phyloP scores from a whole-genome alignment of 2,329 filamentous ascomycete genomes.

The Cercospora zeina region DNA sequence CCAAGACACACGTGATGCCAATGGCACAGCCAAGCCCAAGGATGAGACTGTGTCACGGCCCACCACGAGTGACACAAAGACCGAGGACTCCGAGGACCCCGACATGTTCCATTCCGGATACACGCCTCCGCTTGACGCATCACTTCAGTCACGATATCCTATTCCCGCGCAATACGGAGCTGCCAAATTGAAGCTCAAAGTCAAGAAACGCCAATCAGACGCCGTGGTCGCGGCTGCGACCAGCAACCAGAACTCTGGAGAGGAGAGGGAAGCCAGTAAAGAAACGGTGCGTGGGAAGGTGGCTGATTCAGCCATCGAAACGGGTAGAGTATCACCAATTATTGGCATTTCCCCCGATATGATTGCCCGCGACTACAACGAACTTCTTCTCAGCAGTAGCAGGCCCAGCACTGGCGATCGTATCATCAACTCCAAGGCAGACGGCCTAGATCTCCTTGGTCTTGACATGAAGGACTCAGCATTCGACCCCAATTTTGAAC shows the following conservation, averaged over 20 bases:
- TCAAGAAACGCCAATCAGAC: slow-evolving; percentile 37
- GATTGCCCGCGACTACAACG: slow-evolving; percentile 7
- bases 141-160: slow-evolving; percentile 55
- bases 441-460: slow-evolving; percentile 17
- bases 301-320: slow-evolving; percentile 26
- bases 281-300: slow-evolving; percentile 30
- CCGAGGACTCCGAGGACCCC: slow-evolving; percentile 43
- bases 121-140: slow-evolving; percentile 68
- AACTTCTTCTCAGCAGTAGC: slow-evolving; percentile 25
- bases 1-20: slow-evolving; percentile 31
- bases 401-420: slow-evolving; percentile 38
- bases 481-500: slow-evolving; percentile 29
- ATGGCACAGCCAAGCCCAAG: slow-evolving; percentile 17
- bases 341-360: slow-evolving; percentile 26
- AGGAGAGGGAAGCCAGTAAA: slow-evolving; percentile 51
- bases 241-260: slow-evolving; percentile 54
- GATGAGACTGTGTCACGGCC: slow-evolving; percentile 34
- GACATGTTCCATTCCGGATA: slow-evolving; percentile 75
- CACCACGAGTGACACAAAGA: slow-evolving; percentile 31
- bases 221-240: slow-evolving; percentile 19
- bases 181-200: slow-evolving; percentile 46
- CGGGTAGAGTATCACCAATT: slow-evolving; percentile 32
- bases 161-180: slow-evolving; percentile 35
- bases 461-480: slow-evolving; percentile 34
- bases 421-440: slow-evolving; percentile 31